These are phyloP conservation scores for Coprinellus micaceus DNA, from an alignment of 768 basidiomycete genomes.

Conservation along the genomic window DNA sequence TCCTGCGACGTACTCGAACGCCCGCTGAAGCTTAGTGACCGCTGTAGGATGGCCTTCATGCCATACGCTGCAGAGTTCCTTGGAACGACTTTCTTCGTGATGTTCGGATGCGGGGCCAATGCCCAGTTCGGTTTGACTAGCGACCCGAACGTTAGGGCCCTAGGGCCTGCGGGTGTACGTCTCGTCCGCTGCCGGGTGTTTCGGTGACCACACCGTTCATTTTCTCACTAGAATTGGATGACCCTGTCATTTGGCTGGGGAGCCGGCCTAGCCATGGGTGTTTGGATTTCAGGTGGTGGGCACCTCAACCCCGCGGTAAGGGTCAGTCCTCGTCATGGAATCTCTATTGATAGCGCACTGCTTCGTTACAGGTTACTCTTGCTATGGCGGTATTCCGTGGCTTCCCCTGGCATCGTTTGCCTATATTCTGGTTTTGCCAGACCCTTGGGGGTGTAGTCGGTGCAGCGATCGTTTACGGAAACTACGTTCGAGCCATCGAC, in stretches of 20 bases:
- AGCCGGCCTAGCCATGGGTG: slow-evolving; percentile 42
- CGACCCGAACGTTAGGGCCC: slow-evolving; percentile 34
- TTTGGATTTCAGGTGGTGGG: slow-evolving; percentile 66
- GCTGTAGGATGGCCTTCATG: slow-evolving; percentile 3
- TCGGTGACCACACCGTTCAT: too few relatives aligned
- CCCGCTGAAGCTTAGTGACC: not conserved
- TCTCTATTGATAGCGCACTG: not conserved
- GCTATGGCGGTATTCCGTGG: slow-evolving; percentile 56
- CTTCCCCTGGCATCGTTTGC: slow-evolving; percentile 74
- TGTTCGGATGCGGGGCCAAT: slow-evolving; percentile 50
- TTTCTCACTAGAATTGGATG: slow-evolving; percentile 22
- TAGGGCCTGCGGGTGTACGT: slow-evolving; percentile 47
- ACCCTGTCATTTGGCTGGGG: slow-evolving; percentile 48
- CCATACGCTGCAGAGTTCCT: slow-evolving; percentile 46
- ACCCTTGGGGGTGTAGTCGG: slow-evolving; percentile 62
- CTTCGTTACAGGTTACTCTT: slow-evolving; percentile 51
- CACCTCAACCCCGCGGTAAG: slow-evolving; percentile 63
- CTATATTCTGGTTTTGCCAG: slow-evolving; percentile 62
- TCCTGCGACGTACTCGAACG: too few relatives aligned
- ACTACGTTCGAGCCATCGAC: slow-evolving; percentile 68
- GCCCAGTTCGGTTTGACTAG: slow-evolving; percentile 49
- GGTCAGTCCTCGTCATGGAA: not conserved
- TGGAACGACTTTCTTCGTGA: slow-evolving; percentile 48
- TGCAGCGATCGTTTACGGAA: slow-evolving; percentile 58
- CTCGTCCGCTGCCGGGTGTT: too few relatives aligned